A percentile compares a stretch with the other conserved stretches of the same genome.
Conservation (phyloP, 805 yeast species). For the Metschnikowia arizonensis region DNA sequence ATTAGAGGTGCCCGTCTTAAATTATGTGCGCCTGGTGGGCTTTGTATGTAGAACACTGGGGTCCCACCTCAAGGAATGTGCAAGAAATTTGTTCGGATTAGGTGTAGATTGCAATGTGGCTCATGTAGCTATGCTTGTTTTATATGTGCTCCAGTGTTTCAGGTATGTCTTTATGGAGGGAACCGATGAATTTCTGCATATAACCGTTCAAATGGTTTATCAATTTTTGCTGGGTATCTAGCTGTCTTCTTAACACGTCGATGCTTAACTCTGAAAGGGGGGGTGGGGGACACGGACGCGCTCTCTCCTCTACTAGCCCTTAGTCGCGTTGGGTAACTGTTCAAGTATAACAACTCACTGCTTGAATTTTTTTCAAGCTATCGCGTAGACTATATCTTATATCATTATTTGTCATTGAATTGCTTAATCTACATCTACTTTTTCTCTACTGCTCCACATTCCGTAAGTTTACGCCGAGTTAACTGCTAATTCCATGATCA, state of each 20-base stretch:
- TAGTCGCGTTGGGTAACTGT: no score
- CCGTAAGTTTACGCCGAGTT: constrained; percentile 37
- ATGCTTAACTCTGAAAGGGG: no score
- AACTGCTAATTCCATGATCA: constrained; percentile 95
- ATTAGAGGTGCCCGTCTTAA: background rate
- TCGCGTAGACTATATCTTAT: background rate
- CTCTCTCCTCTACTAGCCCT: no score
- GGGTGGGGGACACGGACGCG: no score
- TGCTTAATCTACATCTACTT: background rate
- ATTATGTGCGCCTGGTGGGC: constrained; percentile 3
- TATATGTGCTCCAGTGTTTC: background rate
- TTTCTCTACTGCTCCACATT: background rate
- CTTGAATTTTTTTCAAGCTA: no score
- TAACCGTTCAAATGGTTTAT: no score
- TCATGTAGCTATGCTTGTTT: background rate
- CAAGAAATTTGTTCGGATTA: background rate
- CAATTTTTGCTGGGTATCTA: no score
- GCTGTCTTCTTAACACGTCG: background rate
- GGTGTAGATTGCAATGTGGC: background rate
- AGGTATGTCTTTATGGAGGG: no score
- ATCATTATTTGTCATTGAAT: constrained; percentile 1
- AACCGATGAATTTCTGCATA: no score
- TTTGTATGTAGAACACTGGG: background rate
- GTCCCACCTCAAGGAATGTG: background rate
- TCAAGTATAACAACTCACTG: no score